Evolutionary conservation across 371 early-diverging fungal species (phyloP).

Genomic region (Furculomyces boomerangus): DNA sequence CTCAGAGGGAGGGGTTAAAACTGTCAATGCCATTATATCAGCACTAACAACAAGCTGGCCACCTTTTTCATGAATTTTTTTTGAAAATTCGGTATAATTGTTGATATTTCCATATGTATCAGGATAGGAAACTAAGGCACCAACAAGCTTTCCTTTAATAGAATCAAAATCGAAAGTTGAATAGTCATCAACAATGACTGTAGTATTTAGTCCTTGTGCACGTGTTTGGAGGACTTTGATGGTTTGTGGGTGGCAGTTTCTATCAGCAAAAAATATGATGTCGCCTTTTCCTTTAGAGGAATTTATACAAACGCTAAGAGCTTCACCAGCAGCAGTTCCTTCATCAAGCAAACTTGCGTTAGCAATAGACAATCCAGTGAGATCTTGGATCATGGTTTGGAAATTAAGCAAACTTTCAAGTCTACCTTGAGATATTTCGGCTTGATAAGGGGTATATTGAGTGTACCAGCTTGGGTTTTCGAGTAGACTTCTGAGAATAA

Average conservation of each 20-base stretch:
- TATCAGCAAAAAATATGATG: conserved; percentile 79
- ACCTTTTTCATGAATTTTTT: conserved; percentile 57
- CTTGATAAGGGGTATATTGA: conserved; percentile 96
- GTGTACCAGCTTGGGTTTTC: conserved; percentile 98
- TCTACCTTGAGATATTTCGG: conserved; percentile 96
- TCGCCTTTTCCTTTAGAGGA: conserved; percentile 45
- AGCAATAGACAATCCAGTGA: conserved; percentile 86
- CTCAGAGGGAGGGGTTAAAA: conserved; percentile 83
- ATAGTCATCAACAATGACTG: conserved; percentile 66
- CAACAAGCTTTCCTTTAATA: conserved; percentile 57
- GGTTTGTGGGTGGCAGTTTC: conserved; percentile 85
- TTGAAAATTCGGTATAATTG: conserved; percentile 58
- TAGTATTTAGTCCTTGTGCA: conserved; percentile 83
- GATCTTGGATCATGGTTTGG: conserved; percentile 86
- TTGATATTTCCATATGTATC: conserved; percentile 67
- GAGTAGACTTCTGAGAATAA: conserved; percentile 84
- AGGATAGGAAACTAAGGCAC: conserved; percentile 87
- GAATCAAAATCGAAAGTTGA: conserved; percentile 54
- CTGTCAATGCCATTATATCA: conserved; percentile 80
- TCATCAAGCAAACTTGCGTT: conserved; percentile 94
- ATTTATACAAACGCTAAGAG: conserved; percentile 80
- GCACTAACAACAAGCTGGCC: conserved; percentile 75
- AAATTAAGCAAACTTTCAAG: conserved; percentile 89
- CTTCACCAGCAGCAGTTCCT: conserved; percentile 95
- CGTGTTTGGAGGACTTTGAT: conserved; percentile 79